Percentiles rank a stretch among this genome's conserved stretches.
phyloP scores from a whole-genome alignment of 1,284 basidiomycete genomes.

The Ceraceosorus guamensis region DNA sequence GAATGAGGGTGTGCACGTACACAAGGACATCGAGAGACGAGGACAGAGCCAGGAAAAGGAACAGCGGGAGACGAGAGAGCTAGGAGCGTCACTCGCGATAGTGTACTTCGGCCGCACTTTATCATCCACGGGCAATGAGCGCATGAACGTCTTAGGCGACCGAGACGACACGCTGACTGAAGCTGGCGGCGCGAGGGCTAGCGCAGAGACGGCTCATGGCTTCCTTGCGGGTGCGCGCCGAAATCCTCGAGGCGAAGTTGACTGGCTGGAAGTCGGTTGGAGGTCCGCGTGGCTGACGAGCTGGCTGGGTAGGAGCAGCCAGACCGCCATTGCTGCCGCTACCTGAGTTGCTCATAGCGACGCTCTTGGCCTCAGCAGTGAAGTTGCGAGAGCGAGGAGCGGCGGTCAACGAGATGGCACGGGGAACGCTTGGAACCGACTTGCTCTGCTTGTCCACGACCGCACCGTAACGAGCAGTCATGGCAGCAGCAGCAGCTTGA shows the following conservation, averaged over 20 bases:
- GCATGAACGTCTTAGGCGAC: too few relatives aligned
- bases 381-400: constrained; percentile 28
- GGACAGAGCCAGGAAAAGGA: too few relatives aligned
- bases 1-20: too few relatives aligned
- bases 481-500: neutral
- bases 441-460: neutral
- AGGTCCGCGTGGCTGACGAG: constrained; percentile 37
- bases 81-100: too few relatives aligned
- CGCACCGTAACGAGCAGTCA: neutral
- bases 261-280: constrained; percentile 34
- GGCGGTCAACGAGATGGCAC: constrained; percentile 22
- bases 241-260: constrained; percentile 39
- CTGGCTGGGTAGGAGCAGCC: constrained; percentile 18
- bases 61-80: too few relatives aligned
- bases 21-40: too few relatives aligned
- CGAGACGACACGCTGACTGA: neutral
- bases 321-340: neutral
- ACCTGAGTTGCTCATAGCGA: neutral
- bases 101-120: too few relatives aligned
- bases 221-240: constrained; percentile 31
- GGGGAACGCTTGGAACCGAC: constrained; percentile 5
- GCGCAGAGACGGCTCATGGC: constrained; percentile 41
- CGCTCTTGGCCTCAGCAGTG: constrained; percentile 13
- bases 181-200: constrained; percentile 29
- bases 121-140: too few relatives aligned